phyloP scores from a whole-genome alignment of 179 eudicot genomes.

The Actinidia chinensis region DNA sequence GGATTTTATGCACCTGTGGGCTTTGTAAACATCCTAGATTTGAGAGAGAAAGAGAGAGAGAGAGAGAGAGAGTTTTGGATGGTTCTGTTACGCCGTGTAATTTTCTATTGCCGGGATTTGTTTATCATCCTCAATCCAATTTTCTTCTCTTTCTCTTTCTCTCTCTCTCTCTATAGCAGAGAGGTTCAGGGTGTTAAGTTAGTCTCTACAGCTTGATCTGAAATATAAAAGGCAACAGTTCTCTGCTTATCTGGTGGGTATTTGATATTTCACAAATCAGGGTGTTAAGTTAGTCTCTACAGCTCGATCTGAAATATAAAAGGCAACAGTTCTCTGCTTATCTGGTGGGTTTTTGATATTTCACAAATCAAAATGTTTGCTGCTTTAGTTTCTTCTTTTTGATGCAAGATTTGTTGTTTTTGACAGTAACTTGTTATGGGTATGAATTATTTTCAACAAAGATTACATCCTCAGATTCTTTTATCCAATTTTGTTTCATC shows the following conservation, averaged over 20 bases:
- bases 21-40: neutral
- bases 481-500: neutral
- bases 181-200: neutral
- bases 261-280: too few relatives aligned
- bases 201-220: neutral
- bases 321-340: neutral
- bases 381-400: neutral
- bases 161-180: neutral
- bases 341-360: neutral
- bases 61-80: constrained; percentile 9
- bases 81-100: too few relatives aligned
- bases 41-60: neutral
- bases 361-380: too few relatives aligned
- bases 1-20: too few relatives aligned
- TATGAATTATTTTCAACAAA: neutral
- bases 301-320: neutral
- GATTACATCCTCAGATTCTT: neutral
- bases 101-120: constrained; percentile 11
- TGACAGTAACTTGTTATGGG: neutral
- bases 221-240: neutral
- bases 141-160: neutral
- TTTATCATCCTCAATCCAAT: neutral
- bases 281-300: neutral
- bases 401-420: neutral
- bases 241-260: constrained; percentile 6